Percentiles rank a stretch among this genome's conserved stretches.
Conservation (phyloP, 2,329 filamentous ascomycete species). For the Trichophyton rubrum region DNA sequence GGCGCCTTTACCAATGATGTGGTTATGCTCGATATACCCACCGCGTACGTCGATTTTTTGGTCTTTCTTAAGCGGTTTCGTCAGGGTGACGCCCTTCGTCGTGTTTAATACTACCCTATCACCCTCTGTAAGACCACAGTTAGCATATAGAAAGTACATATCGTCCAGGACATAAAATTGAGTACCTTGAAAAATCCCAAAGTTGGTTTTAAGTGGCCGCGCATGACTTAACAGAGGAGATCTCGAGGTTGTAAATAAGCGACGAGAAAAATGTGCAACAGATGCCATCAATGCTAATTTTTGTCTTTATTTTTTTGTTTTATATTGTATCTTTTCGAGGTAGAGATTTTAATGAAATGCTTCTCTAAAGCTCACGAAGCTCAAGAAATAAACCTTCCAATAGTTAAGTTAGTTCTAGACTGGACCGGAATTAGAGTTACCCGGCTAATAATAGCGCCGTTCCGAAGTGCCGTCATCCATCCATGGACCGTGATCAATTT, state of each 20-base stretch:
- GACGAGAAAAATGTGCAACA: not conserved
- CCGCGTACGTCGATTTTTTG: conserved; percentile 25
- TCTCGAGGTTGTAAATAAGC: not conserved
- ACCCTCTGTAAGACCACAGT: conserved; percentile 24
- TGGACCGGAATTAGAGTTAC: not conserved
- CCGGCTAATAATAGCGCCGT: conserved; percentile 9
- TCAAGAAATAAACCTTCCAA: too few species aligned
- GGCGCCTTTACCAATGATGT: conserved; percentile 51
- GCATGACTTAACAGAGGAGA: not conserved
- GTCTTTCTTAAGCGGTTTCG: conserved; percentile 30
- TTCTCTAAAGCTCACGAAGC: not conserved
- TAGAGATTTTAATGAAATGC: too few species aligned
- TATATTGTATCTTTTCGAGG: not conserved
- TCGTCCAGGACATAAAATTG: not conserved
- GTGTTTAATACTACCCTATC: conserved; percentile 31
- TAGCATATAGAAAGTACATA: not conserved
- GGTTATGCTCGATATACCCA: conserved; percentile 33
- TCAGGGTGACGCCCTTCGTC: conserved; percentile 28
- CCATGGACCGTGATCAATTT: conserved; percentile 3
- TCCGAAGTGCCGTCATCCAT: not conserved
- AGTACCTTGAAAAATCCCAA: conserved; percentile 28
- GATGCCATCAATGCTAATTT: not conserved
- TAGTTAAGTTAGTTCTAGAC: too few species aligned
- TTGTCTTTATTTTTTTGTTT: not conserved
- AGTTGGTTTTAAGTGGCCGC: conserved; percentile 26